Evolutionary conservation across 23 red algal species (phyloP).

Genomic region (Cyanidiococcus yangmingshanensis): DNA sequence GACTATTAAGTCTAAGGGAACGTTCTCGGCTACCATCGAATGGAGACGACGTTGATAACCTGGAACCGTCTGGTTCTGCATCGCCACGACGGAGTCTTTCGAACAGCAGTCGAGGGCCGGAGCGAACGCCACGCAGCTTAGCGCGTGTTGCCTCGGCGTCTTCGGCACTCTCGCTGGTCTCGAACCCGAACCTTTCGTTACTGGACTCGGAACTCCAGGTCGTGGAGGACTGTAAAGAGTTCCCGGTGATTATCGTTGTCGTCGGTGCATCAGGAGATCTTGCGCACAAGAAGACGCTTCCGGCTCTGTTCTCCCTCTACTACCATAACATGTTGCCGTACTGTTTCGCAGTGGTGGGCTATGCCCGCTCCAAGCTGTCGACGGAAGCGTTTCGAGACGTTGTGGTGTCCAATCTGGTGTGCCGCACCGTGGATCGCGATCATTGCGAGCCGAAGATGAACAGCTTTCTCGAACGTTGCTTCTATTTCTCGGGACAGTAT

Average conservation of each 20-base stretch:
- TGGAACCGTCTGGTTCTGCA: background rate
- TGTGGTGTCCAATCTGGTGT: constrained; percentile 39
- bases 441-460: constrained; percentile 31
- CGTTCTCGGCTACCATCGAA: background rate
- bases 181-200: constrained; percentile 31
- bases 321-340: constrained; percentile 54
- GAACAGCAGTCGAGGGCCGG: background rate
- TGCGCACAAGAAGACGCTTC: constrained; percentile 70
- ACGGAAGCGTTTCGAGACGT: constrained; percentile 45
- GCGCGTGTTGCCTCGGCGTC: background rate
- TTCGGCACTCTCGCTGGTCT: constrained; percentile 4
- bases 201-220: constrained; percentile 63
- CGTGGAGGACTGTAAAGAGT: constrained; percentile 34
- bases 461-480: constrained; percentile 53
- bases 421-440: constrained; percentile 17
- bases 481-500: constrained; percentile 74
- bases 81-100: background rate
- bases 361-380: constrained; percentile 66
- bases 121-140: background rate
- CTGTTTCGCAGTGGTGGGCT: constrained; percentile 61
- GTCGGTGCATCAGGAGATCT: constrained; percentile 91
- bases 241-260: constrained; percentile 58
- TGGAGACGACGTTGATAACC: background rate
- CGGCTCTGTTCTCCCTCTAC: constrained; percentile 71
- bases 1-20: background rate